phyloP scores from a whole-genome alignment of 495 filamentous ascomycete genomes.

The Mycothermus thermophilus region DNA sequence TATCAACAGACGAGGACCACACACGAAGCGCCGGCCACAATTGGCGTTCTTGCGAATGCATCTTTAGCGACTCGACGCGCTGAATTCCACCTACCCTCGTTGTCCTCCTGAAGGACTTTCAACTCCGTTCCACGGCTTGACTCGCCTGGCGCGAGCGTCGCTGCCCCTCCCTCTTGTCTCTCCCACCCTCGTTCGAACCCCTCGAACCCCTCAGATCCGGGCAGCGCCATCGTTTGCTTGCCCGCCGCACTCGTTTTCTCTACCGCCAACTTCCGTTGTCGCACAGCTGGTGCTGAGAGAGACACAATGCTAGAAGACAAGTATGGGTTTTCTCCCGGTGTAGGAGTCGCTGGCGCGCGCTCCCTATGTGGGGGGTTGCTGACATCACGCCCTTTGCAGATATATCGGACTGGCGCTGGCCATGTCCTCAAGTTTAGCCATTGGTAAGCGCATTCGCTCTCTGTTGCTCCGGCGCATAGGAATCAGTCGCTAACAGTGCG shows the following conservation, averaged over 20 bases:
- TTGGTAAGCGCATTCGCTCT: conserved; percentile 48
- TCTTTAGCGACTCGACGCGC: conserved; percentile 1
- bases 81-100: conserved; percentile 1
- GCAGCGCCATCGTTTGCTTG: conserved; percentile 15
- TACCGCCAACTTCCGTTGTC: conserved; percentile 1
- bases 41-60: conserved; percentile 3
- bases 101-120: conserved; percentile 6
- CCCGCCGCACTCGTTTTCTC: conserved; percentile 22
- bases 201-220: too few species aligned
- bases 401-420: conserved; percentile 83
- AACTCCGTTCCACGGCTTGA: too few species aligned
- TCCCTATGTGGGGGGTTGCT: conserved; percentile 1
- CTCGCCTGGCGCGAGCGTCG: conserved; percentile 31
- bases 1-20: too few species aligned
- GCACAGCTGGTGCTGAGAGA: too few species aligned
- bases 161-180: conserved; percentile 2
- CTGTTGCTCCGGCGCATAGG: not conserved
- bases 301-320: conserved; percentile 72
- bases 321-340: conserved; percentile 47
- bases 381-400: conserved; percentile 35
- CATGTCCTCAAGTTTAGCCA: conserved; percentile 83
- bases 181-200: conserved; percentile 1
- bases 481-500: conserved; percentile 14
- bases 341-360: not conserved
- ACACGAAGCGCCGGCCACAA: not conserved